Percentiles rank a stretch among this genome's conserved stretches.
phyloP scores from a whole-genome alignment of 73 alveolate genomes.

The Paramecium caudatum region DNA sequence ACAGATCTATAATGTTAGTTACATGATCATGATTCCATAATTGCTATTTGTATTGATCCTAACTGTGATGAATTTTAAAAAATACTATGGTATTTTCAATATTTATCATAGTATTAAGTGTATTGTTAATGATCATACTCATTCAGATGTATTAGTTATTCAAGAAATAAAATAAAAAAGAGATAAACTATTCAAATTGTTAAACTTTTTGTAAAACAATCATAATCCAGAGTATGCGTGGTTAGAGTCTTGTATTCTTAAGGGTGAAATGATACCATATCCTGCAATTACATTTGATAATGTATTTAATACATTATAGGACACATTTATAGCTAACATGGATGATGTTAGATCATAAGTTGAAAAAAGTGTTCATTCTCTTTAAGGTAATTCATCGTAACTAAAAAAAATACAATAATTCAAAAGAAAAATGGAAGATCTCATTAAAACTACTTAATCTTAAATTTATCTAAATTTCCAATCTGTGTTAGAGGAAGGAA shows the following conservation, averaged over 20 bases:
- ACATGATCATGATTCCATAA: conserved; percentile 53
- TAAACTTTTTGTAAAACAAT: not conserved
- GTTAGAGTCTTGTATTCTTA: conserved; percentile 5
- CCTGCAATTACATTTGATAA: conserved; percentile 25
- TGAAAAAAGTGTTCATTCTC: conserved; percentile 40
- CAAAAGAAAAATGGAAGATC: conserved; percentile 13
- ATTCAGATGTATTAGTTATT: not conserved
- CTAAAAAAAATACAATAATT: not conserved
- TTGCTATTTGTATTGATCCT: conserved; percentile 38
- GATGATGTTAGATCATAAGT: conserved; percentile 38
- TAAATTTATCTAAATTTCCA: not conserved
- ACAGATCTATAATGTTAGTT: conserved; percentile 4
- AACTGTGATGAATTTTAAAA: conserved; percentile 2
- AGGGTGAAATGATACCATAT: not conserved
- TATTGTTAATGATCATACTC: conserved; percentile 39
- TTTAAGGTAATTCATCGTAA: not conserved
- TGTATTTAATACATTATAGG: not conserved
- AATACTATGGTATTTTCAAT: conserved; percentile 10
- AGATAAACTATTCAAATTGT: conserved; percentile 5
- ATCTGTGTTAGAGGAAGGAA: not conserved
- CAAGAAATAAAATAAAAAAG: conserved; percentile 3
- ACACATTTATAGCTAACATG: not conserved
- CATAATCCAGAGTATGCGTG: not conserved
- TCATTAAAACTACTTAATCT: not conserved
- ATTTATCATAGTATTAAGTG: conserved; percentile 10